These are phyloP conservation scores for Vitis labrusca DNA, from an alignment of 164 flowering plant genomes.

Conservation along the genomic window DNA sequence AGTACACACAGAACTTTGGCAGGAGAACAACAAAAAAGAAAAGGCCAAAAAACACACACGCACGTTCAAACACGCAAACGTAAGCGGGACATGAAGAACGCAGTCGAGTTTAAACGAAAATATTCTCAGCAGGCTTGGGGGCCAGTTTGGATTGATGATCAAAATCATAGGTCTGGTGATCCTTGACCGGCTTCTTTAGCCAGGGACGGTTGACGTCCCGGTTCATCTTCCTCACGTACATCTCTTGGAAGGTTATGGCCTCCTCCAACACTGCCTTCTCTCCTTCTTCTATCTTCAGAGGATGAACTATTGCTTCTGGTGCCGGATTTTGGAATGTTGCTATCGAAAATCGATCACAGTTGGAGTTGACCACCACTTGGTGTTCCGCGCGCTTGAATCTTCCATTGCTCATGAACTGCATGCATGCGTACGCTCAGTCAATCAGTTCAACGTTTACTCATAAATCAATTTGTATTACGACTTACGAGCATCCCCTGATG, in stretches of 20 bases:
- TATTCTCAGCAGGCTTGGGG: slow-evolving; percentile 36
- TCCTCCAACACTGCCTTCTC: slow-evolving; percentile 65
- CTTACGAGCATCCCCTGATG: too few species aligned
- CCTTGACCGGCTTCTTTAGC: slow-evolving; percentile 75
- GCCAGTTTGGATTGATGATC: slow-evolving; percentile 36
- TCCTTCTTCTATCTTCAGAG: slow-evolving; percentile 61
- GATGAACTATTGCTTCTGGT: slow-evolving; percentile 74
- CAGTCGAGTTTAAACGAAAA: slow-evolving; percentile 31
- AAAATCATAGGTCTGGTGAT: slow-evolving; percentile 24
- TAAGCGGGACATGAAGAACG: too few species aligned
- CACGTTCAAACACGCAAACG: too few species aligned
- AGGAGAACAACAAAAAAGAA: too few species aligned
- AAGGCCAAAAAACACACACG: too few species aligned
- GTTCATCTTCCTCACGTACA: slow-evolving; percentile 84
- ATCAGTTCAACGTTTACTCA: too few species aligned
- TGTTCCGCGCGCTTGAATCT: slow-evolving; percentile 93
- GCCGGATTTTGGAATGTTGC: slow-evolving; percentile 94
- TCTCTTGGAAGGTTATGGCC: slow-evolving; percentile 72
- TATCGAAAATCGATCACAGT: slow-evolving; percentile 64
- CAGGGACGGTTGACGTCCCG: slow-evolving; percentile 66
- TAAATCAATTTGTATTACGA: too few species aligned
- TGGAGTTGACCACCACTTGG: slow-evolving; percentile 89
- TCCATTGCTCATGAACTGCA: slow-evolving; percentile 81
- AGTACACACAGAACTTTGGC: too few species aligned
- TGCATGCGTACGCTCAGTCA: not conserved